Conservation (phyloP, 129 eudicot species). For the sunflower (Helianthus annuus) region DNA sequence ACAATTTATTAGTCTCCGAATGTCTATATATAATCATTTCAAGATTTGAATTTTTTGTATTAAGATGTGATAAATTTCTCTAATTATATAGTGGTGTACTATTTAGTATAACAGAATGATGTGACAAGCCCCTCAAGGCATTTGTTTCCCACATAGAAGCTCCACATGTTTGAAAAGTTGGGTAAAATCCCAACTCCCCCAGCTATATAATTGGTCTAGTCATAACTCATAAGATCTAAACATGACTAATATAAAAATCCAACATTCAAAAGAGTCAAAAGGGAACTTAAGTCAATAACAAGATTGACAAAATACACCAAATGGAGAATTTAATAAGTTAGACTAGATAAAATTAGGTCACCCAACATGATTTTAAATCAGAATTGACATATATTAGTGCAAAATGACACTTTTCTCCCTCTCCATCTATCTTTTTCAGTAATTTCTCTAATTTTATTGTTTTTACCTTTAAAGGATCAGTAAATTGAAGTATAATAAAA, state of each 20-base stretch:
- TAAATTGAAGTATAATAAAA: constrained; percentile 33
- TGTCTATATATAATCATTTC: neutral
- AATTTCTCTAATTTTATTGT: constrained; percentile 17
- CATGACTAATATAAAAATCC: constrained; percentile 1
- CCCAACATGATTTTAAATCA: constrained; percentile 48
- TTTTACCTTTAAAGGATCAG: constrained; percentile 19
- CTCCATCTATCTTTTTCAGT: neutral
- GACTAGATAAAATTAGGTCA: constrained; percentile 54
- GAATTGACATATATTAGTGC: constrained; percentile 29
- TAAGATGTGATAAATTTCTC: neutral
- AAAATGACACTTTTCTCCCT: constrained; percentile 28
- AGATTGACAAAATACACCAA: constrained; percentile 49
- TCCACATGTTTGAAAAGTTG: constrained; percentile 27
- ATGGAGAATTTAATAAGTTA: constrained; percentile 26
- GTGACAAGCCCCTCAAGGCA: constrained; percentile 25
- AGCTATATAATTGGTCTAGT: constrained; percentile 18
- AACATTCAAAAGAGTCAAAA: constrained; percentile 17
- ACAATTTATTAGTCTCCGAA: neutral
- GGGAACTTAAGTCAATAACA: constrained; percentile 33
- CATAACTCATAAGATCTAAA: constrained; percentile 18
- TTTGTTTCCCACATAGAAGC: constrained; percentile 29
- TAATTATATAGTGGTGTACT: constrained; percentile 9
- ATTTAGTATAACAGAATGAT: neutral
- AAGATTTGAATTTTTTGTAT: neutral
- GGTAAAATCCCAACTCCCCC: constrained; percentile 17